A percentile compares a stretch with the other conserved stretches of the same genome.
phyloP scores from a whole-genome alignment of 75 land plant species.

The Cupressus sempervirens region DNA sequence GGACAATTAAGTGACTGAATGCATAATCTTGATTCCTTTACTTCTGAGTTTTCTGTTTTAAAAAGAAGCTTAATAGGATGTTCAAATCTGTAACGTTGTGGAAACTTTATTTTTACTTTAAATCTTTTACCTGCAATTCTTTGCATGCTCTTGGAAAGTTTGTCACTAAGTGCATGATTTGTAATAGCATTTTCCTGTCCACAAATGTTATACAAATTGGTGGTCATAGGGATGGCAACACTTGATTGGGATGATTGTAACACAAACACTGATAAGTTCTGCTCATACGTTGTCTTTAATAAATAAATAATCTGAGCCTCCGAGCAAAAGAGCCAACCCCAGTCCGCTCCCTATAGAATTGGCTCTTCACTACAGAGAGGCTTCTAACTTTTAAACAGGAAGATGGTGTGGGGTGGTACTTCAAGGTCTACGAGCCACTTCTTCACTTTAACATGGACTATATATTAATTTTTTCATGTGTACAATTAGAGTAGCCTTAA shows the following conservation, averaged over 20 bases:
- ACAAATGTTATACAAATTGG: neutral
- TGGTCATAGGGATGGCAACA: neutral
- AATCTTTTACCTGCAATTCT: neutral
- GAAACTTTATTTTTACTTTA: neutral
- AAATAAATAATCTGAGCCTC: neutral
- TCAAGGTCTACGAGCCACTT: neutral
- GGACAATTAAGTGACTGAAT: neutral
- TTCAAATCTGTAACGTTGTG: neutral
- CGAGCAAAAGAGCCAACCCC: neutral
- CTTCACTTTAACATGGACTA: neutral
- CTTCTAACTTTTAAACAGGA: no score
- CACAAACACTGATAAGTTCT: neutral
- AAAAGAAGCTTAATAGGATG: neutral
- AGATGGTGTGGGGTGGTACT: neutral
- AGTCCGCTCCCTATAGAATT: neutral
- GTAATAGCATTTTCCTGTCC: neutral
- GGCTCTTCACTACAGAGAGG: neutral
- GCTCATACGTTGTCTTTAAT: neutral
- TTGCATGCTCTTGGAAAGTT: neutral
- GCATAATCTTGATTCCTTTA: neutral
- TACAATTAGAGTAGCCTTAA: neutral
- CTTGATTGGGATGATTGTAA: neutral
- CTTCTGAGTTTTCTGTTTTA: neutral
- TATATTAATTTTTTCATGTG: neutral
- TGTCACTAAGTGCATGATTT: neutral